Evolutionary conservation across 108 stramenopile genomes (phyloP).

Genomic region (Cyclostephanos tholiformis): DNA sequence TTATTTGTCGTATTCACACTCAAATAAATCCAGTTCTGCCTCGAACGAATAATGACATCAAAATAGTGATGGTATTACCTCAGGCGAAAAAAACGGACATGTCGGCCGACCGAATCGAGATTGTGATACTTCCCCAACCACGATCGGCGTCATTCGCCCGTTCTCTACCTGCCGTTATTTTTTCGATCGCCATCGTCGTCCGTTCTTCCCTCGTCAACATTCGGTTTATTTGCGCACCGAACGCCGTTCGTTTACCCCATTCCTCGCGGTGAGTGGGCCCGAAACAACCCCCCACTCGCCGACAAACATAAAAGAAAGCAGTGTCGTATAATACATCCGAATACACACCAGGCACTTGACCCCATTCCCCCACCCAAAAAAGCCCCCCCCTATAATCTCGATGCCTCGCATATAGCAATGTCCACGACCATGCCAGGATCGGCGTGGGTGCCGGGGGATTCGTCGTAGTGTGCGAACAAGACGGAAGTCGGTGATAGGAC

Average conservation of each 20-base stretch:
- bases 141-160: slow-evolving; percentile 14
- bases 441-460: slow-evolving; percentile 69
- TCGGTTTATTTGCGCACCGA: too few relatives aligned
- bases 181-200: neutral
- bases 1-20: too few relatives aligned
- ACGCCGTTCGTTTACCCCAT: too few relatives aligned
- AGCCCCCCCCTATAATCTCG: neutral
- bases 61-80: too few relatives aligned
- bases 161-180: neutral
- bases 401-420: slow-evolving; percentile 34
- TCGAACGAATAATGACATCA: too few relatives aligned
- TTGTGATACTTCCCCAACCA: too few relatives aligned
- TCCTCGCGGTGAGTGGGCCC: too few relatives aligned
- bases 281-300: neutral
- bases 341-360: neutral
- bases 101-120: neutral
- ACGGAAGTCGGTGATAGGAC: slow-evolving; percentile 62
- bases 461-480: slow-evolving; percentile 79
- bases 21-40: too few relatives aligned
- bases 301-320: neutral
- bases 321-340: neutral
- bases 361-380: neutral
- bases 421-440: slow-evolving; percentile 47
- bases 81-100: too few relatives aligned
- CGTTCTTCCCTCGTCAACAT: too few relatives aligned